A percentile compares a stretch with the other conserved stretches of the same genome.
phyloP scores from a whole-genome alignment of 208 protist species.

The Crithidia thermophila region DNA sequence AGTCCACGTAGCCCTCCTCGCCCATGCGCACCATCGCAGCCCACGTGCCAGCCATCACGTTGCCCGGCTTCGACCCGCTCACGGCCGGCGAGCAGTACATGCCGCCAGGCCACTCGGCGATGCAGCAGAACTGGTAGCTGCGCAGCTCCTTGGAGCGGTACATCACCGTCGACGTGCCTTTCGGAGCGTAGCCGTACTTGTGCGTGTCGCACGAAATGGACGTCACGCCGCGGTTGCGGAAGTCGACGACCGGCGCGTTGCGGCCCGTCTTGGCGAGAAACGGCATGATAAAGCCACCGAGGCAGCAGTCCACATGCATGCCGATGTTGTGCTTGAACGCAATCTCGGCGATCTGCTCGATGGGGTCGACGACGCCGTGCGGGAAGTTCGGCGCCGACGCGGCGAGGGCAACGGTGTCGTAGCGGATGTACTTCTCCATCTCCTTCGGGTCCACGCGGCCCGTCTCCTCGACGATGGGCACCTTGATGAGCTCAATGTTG shows the following conservation, averaged over 20 bases:
- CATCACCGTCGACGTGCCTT: slow-evolving; percentile 97
- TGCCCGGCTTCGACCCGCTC: slow-evolving; percentile 95
- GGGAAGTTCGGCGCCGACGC: slow-evolving; percentile 96
- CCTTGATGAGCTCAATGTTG: slow-evolving; percentile 94
- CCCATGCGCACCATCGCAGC: slow-evolving; percentile 95
- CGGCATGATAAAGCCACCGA: slow-evolving; percentile 98
- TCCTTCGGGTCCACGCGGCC: slow-evolving; percentile 78
- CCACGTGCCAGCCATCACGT: slow-evolving; percentile 96
- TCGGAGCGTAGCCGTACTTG: slow-evolving; percentile 99
- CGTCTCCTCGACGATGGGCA: slow-evolving; percentile 84
- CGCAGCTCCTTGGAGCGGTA: slow-evolving; percentile 91
- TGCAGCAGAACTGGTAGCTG: slow-evolving; percentile 95
- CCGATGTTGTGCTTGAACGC: slow-evolving; percentile 90
- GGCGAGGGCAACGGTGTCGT: slow-evolving; percentile 95
- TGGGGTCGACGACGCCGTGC: slow-evolving; percentile 95
- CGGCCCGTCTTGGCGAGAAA: slow-evolving; percentile 95
- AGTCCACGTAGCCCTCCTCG: slow-evolving; percentile 83
- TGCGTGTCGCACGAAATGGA: slow-evolving; percentile 99
- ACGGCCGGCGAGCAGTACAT: slow-evolving; percentile 98
- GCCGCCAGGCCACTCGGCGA: slow-evolving; percentile 97
- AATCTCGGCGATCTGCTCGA: slow-evolving; percentile 88
- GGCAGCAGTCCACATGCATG: slow-evolving; percentile 98
- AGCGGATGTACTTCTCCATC: slow-evolving; percentile 92
- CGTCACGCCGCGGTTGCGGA: slow-evolving; percentile 96
- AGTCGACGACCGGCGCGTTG: slow-evolving; percentile 93